A percentile compares a stretch with the other conserved stretches of the same genome.
These are phyloP conservation scores for Luzula sylvatica DNA, from an alignment of 176 grass and related monocot species.

Conservation along the genomic window DNA sequence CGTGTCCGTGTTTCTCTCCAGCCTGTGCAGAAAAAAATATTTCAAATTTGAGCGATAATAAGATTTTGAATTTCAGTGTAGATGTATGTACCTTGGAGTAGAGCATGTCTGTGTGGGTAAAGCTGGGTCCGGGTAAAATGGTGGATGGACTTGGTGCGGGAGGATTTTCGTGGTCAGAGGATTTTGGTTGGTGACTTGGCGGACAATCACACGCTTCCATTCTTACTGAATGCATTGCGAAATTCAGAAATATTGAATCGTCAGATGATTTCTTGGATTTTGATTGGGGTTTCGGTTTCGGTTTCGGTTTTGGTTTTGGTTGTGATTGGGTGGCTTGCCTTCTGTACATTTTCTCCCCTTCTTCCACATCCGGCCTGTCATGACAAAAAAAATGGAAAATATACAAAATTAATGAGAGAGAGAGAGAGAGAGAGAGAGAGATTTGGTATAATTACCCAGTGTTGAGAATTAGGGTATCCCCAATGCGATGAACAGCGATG, in stretches of 20 bases:
- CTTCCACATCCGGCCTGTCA: conserved; percentile 84
- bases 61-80: too few relatives aligned
- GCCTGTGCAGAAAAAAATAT: conserved; percentile 22
- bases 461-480: conserved; percentile 85
- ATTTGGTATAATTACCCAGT: conserved; percentile 54
- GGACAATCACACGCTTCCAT: conserved; percentile 98
- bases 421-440: not conserved
- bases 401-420: not conserved
- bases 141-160: conserved; percentile 38
- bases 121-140: conserved; percentile 47
- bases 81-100: too few relatives aligned
- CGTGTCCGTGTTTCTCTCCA: conserved; percentile 52
- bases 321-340: conserved; percentile 38
- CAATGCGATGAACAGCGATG: conserved; percentile 87
- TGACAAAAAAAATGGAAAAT: not conserved
- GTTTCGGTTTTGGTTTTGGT: not conserved
- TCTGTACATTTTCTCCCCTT: conserved; percentile 92
- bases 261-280: conserved; percentile 52
- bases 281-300: not conserved
- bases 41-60: too few relatives aligned
- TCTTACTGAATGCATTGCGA: conserved; percentile 95
- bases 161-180: conserved; percentile 13
- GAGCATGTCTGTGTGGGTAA: conserved; percentile 34
- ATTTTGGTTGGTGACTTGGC: conserved; percentile 67
- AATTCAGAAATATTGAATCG: conserved; percentile 91